Evolutionary conservation across 768 basidiomycete genomes (phyloP), one percentile per base, ranked within the genome.

Genomic region (Tylopilus intermedius): DNA sequence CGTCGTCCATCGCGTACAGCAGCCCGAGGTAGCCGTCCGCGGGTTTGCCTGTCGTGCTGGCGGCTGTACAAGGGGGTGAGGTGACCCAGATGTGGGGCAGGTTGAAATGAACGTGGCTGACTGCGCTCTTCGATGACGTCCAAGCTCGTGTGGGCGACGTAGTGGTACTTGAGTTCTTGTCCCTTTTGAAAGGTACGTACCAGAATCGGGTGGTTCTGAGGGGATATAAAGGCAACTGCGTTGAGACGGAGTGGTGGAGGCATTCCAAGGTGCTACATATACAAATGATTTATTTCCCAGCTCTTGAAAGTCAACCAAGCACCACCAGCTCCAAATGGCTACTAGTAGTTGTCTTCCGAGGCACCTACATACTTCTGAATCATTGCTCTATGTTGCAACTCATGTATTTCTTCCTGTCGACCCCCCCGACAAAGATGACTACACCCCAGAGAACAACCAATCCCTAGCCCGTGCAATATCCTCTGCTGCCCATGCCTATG

Each of bases 121-220:
- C 92, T 82, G 76, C 90, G 84, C 72, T 94, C 92, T 62, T 95
- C 93, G 61, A 95, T 83, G 51, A 93, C 86, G 69, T 95, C 92
- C 61, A 95, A 71, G 50, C 87, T 87, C 21, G 89, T 93, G 68
- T 95, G 92, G 0, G 92, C 90, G 51, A 93, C 83, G 58, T 93
- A 94, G 70, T 94, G 89, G 63, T 92, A 94, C 65, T 91, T 91
- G 58, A 93, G 76, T 50, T 79, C 77, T 55, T 81, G 77, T 29
- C 76, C 72, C 38, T 79, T 78, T 29, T 76, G 71, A 65, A 90
- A 90, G 4, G 85, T 82, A 40, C 84, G 84, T 51, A 93, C 79
- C 58, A 92, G 75, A 51, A 93, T 88, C 18, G 79, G 68, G 57
- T 89, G 82, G 65, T 91, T 92, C 64, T 87, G 84, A 1, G 88